These are phyloP conservation scores for Carex scoparia DNA, from an alignment of 176 grass and related monocot species.

Conservation along the genomic window DNA sequence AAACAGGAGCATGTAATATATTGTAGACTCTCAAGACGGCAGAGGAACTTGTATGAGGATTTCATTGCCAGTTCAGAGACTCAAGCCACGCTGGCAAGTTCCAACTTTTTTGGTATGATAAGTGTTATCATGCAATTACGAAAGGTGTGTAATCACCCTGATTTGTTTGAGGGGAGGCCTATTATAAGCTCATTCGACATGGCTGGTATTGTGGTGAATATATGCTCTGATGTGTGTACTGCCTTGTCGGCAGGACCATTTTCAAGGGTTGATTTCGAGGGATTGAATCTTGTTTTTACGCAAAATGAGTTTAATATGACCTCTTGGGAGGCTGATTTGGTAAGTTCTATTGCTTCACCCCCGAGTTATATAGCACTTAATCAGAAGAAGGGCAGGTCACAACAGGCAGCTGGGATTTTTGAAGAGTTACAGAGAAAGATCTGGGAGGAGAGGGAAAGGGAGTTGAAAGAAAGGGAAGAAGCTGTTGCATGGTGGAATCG, in stretches of 20 bases:
- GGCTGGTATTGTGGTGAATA: conserved; percentile 69
- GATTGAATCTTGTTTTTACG: conserved; percentile 84
- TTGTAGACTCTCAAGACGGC: conserved; percentile 90
- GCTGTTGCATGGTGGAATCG: conserved; percentile 96
- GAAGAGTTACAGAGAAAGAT: conserved; percentile 80
- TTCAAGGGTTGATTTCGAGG: conserved; percentile 60
- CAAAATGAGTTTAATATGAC: conserved; percentile 78
- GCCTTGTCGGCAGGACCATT: conserved; percentile 51
- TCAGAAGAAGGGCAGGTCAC: background rate
- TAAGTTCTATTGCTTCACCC: conserved; percentile 37
- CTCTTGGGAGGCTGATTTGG: conserved; percentile 77
- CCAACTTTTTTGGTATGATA: conserved; percentile 99
- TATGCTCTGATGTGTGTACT: conserved; percentile 74
- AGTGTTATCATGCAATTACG: conserved; percentile 99
- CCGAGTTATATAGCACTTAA: conserved; percentile 13
- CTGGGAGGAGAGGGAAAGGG: conserved; percentile 74
- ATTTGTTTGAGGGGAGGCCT: conserved; percentile 97
- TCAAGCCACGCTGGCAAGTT: conserved; percentile 74
- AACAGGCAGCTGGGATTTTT: conserved; percentile 57
- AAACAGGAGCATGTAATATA: conserved; percentile 95
- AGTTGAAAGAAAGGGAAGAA: conserved; percentile 64
- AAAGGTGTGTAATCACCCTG: conserved; percentile 98
- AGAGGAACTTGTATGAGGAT: conserved; percentile 98
- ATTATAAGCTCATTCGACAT: conserved; percentile 99
- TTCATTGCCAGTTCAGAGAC: conserved; percentile 94